Conservation (phyloP, 2,329 filamentous ascomycete species). For the Colletotrichum nymphaeae region DNA sequence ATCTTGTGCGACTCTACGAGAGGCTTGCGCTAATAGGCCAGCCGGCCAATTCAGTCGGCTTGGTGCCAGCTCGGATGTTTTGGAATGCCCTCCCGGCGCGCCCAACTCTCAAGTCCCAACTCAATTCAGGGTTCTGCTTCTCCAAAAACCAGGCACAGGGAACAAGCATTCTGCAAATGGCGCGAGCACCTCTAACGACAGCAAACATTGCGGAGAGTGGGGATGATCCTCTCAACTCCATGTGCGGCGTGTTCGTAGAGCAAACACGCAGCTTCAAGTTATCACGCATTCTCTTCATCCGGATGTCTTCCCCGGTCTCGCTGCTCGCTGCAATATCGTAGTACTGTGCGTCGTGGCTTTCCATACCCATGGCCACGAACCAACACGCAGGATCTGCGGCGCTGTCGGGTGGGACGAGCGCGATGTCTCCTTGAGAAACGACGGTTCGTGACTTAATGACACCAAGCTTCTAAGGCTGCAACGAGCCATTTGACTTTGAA, state of each 20-base stretch:
- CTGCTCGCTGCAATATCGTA: not conserved
- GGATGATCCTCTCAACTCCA: constrained; percentile 1
- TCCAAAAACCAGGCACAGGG: constrained; percentile 29
- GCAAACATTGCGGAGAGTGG: constrained; percentile 29
- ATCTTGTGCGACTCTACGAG: not conserved
- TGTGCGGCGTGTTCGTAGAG: not conserved
- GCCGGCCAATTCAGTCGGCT: not conserved
- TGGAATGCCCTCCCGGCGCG: constrained; percentile 6
- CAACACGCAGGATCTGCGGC: constrained; percentile 16
- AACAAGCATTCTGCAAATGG: constrained; percentile 15
- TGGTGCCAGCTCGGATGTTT: constrained; percentile 19
- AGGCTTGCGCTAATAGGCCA: constrained; percentile 15
- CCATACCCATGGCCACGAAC: not conserved
- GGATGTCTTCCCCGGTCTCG: constrained; percentile 16
- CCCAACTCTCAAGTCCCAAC: not conserved
- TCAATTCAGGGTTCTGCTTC: constrained; percentile 12
- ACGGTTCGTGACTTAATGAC: not conserved
- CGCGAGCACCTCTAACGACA: not conserved
- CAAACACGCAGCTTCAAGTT: constrained; percentile 3
- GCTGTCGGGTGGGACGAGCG: not conserved
- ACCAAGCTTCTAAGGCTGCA: not conserved
- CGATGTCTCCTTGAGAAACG: not conserved
- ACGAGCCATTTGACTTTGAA: not conserved
- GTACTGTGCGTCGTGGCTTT: not conserved
- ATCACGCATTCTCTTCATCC: not conserved